Evolutionary conservation across 495 filamentous ascomycete species (phyloP).

Genomic region (Recurvomyces mirabilis): DNA sequence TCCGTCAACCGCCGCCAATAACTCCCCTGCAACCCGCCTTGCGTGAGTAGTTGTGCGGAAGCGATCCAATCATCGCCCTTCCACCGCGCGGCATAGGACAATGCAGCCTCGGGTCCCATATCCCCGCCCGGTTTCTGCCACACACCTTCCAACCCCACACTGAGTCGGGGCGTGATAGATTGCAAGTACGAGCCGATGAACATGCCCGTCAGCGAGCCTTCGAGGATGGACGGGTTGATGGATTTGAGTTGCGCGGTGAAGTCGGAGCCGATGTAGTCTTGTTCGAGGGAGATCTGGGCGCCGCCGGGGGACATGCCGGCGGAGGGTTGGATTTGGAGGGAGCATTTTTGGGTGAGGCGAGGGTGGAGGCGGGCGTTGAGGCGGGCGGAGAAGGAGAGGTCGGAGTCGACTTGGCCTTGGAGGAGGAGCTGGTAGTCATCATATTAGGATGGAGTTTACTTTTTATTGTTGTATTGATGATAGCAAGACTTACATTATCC

Average conservation of each 20-base stretch:
- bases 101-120: constrained; percentile 67
- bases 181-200: constrained; percentile 93
- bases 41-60: constrained; percentile 69
- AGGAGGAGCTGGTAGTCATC: constrained; percentile 63
- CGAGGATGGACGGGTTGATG: constrained; percentile 83
- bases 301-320: constrained; percentile 39
- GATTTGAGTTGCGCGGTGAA: constrained; percentile 85
- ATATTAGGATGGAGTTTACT: background rate
- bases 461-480: background rate
- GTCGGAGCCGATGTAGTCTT: constrained; percentile 85
- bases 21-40: constrained; percentile 76
- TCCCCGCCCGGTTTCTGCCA: constrained; percentile 76
- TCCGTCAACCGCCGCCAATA: constrained; percentile 95
- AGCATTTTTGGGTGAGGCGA: constrained; percentile 68
- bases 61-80: constrained; percentile 84
- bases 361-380: constrained; percentile 82
- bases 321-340: constrained; percentile 63
- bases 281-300: constrained; percentile 78
- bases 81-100: constrained; percentile 85
- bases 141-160: constrained; percentile 82
- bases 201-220: constrained; percentile 87
- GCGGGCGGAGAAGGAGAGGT: constrained; percentile 66
- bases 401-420: constrained; percentile 90
- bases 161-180: constrained; percentile 74
- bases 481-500: constrained; percentile 60